Evolutionary conservation across 306 rosid genomes (phyloP), one percentile per base, ranked within the genome.

Genomic region (Rosa rugosa): DNA sequence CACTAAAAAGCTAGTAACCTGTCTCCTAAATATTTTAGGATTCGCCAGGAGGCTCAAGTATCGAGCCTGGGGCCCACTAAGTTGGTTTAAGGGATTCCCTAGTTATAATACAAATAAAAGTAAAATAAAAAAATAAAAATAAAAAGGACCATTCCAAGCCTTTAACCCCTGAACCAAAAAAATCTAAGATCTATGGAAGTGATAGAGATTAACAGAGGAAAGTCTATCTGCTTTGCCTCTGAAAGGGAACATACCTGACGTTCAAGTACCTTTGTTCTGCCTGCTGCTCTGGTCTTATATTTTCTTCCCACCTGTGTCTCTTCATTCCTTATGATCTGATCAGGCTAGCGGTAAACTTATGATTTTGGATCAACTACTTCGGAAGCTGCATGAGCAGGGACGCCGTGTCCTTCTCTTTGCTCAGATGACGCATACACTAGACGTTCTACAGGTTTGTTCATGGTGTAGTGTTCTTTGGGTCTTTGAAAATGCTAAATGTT

Each of bases 381-480:
- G 77, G 81, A 92, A 94, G 83, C 86, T 94, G 70, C 89, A 87
- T 80, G 75, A 82, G 78, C 76, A 78, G 79, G 92, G 97, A 89
- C 97, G 91, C 66, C 97, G 92, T 71, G 90, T 92, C 57, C 99
- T 94, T 79, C 91, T 94, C 72, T 94, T 94, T 85, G 93, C 99
- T 63, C 99, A 91, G 73, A 94, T 94, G 97, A 91, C 97, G n/a
- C 97, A 92, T 76, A 94, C 99, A 11, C 97, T 94, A 57, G 99
- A 94, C 80, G 86, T 94, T 84, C 82, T 92, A 81, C 99, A 94
- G 93, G 99, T 92, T 71, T 76, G 54, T 64, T 66, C 71, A 40
- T 62, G 81, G 23, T 72, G 34, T 44, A 12, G 38, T 38, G 50
- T 22, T 73, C 17, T 73, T 17, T 3, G 5, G 44, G 20, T 47